phyloP scores from a whole-genome alignment of 257 asterid genomes.

The Gentiana dahurica region DNA sequence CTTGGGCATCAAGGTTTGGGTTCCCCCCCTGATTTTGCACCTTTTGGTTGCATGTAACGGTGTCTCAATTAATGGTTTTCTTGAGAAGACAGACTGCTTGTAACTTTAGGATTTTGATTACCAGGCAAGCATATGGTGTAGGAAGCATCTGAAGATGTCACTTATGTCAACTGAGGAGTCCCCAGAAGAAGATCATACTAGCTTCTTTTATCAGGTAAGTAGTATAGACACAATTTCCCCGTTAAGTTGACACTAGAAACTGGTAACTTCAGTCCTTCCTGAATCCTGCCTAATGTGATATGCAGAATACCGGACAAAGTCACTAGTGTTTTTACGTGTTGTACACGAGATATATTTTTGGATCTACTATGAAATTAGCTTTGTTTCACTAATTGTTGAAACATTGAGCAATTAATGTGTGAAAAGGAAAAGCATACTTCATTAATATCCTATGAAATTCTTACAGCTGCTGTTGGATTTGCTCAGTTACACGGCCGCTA shows the following conservation, averaged over 20 bases:
- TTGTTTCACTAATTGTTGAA: too few relatives aligned
- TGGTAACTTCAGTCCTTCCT: too few relatives aligned
- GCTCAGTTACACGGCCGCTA: conserved; percentile 60
- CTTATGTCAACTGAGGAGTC: conserved; percentile 83
- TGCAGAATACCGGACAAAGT: too few relatives aligned
- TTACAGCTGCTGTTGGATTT: conserved; percentile 77
- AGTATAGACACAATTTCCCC: neutral
- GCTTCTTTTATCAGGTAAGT: conserved; percentile 73
- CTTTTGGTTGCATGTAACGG: too few relatives aligned
- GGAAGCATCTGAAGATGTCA: conserved; percentile 91
- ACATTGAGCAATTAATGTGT: too few relatives aligned
- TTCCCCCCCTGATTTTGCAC: conserved; percentile 1
- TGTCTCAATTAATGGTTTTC: neutral
- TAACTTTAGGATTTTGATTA: conserved; percentile 3
- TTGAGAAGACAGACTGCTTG: neutral
- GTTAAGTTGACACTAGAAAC: too few relatives aligned
- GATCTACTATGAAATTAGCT: too few relatives aligned
- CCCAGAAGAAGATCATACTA: conserved; percentile 81
- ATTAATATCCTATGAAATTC: conserved; percentile 17
- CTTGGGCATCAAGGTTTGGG: conserved; percentile 61
- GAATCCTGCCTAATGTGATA: too few relatives aligned
- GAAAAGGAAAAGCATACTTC: too few relatives aligned
- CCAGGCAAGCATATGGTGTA: conserved; percentile 78
- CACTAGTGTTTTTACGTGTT: too few relatives aligned
- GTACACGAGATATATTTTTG: too few relatives aligned